Base-by-base conservation (phyloP, 2,329 filamentous ascomycete genomes). In the Fonsecaea monophora region DNA sequence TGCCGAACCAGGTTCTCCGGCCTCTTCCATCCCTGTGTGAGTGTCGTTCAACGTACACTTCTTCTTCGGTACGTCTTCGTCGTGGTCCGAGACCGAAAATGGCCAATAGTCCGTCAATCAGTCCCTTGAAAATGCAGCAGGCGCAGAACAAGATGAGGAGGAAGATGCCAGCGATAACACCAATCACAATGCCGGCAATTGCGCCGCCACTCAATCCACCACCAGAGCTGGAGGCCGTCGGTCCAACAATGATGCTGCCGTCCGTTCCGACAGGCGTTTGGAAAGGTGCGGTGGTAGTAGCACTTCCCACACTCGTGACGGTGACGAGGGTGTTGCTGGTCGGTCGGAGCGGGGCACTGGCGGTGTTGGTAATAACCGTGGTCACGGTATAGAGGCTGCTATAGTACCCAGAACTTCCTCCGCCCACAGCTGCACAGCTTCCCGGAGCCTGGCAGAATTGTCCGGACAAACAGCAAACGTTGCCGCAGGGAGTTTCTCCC, bases 171-270 rank as follows among this genome's bases (percentile, higher is more conserved):
- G 77, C 77, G 62, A 84, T 77, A 18, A 79, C 78, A 48, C 82
- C 82, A 61, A 84, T 82, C 63, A 84, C 82, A 58, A 84, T 84
- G 45, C 82, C 82, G 21, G 82, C 82, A 65, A 84, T 84, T 1
- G 82, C 82, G 25, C 82, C 82, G 18, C 81, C 82, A 65, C 81
- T 83, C 25, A 84, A 74, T 25, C 81, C 80, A 59, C 74, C 74
- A 37, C 72, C 70, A 32, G 65, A 69, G 13, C 73, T 59, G 6
- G 45, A 37, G 5, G 75, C 75, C 35, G 77, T 71, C 6, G 75
- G 73, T 13, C 76, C 78, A 21, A 78, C 74, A 54, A 80, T 67
- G 3, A 76, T 73, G 25, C 76, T 76, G 2, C 81, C 80, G 55
- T 79, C 76, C 5, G 81, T 82, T 40, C 77, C 77, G 1, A 82